These are phyloP conservation scores for Calocybe indica DNA, from an alignment of 768 basidiomycete genomes.

Conservation along the genomic window DNA sequence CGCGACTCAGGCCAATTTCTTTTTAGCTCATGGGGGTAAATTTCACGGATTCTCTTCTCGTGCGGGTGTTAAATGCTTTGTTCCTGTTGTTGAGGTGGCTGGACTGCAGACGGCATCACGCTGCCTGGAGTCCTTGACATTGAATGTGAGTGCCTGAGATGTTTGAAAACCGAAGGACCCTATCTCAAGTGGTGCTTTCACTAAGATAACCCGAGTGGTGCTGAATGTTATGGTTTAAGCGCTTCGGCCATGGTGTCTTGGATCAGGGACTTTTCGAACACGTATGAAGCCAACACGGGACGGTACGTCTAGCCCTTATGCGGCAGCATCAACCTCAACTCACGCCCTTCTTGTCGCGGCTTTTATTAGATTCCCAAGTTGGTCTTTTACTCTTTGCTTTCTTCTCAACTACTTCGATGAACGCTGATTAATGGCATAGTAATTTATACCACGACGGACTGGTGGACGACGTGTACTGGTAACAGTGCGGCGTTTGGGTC, in stretches of 20 bases:
- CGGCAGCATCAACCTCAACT: background rate
- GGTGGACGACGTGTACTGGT: slow-evolving; percentile 62
- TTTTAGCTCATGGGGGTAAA: slow-evolving; percentile 46
- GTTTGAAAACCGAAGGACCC: background rate
- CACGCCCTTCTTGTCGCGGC: background rate
- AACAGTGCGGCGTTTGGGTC: slow-evolving; percentile 41
- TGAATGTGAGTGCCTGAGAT: slow-evolving; percentile 33
- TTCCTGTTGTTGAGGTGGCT: slow-evolving; percentile 8
- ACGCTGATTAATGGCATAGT: slow-evolving; percentile 19
- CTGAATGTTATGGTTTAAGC: slow-evolving; percentile 46
- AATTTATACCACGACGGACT: slow-evolving; percentile 56
- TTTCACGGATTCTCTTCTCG: background rate
- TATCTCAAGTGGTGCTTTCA: background rate
- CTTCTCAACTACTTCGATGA: background rate
- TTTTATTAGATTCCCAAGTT: slow-evolving; percentile 30
- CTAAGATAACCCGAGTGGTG: slow-evolving; percentile 41
- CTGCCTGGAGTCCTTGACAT: slow-evolving; percentile 57
- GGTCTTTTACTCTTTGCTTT: slow-evolving; percentile 3
- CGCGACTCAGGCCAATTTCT: slow-evolving; percentile 49
- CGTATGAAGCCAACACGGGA: slow-evolving; percentile 39
- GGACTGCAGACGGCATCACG: slow-evolving; percentile 26
- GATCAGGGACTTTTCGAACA: slow-evolving; percentile 52
- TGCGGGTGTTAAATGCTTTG: slow-evolving; percentile 3
- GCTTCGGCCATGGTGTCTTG: slow-evolving; percentile 49
- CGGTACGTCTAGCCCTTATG: slow-evolving; percentile 26